A percentile compares a stretch with the other conserved stretches of the same genome.
Conservation (phyloP, 2,329 filamentous ascomycete genomes). For the Colletotrichum tropicale region DNA sequence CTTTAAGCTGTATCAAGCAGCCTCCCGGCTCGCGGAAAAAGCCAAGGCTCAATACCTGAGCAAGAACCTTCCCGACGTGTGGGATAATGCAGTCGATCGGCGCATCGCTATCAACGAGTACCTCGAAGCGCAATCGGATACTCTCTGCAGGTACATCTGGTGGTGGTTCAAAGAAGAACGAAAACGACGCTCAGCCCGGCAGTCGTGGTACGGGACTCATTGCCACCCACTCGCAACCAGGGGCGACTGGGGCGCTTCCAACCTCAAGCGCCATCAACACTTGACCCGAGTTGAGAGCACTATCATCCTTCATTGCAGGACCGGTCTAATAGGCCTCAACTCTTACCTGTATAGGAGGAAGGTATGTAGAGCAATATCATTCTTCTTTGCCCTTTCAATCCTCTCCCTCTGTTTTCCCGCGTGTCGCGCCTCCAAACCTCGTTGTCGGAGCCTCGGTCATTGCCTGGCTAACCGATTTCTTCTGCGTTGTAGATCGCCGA, state of each 20-base stretch:
- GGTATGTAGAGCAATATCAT: neutral
- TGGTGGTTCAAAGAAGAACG: neutral
- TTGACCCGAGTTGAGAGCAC: neutral
- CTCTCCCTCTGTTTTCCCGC: neutral
- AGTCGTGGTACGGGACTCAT: neutral
- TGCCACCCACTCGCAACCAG: neutral
- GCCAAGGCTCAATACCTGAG: neutral
- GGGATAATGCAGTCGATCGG: neutral
- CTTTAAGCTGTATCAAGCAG: neutral
- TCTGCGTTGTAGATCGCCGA: neutral
- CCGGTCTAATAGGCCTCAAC: neutral
- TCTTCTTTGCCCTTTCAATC: neutral
- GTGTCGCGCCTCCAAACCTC: neutral
- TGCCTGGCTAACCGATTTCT: neutral
- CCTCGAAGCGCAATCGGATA: neutral
- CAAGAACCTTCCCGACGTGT: neutral
- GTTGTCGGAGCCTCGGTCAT: neutral
- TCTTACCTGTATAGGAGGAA: neutral
- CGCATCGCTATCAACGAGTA: neutral
- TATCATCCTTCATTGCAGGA: neutral
- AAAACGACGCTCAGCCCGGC: neutral
- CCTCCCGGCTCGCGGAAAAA: neutral
- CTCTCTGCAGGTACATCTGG: neutral
- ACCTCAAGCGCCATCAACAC: neutral
- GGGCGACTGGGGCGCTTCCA: neutral